These are phyloP conservation scores for Cephalotrichum gorgonifer DNA, from an alignment of 2,329 filamentous ascomycete species.

Conservation along the genomic window DNA sequence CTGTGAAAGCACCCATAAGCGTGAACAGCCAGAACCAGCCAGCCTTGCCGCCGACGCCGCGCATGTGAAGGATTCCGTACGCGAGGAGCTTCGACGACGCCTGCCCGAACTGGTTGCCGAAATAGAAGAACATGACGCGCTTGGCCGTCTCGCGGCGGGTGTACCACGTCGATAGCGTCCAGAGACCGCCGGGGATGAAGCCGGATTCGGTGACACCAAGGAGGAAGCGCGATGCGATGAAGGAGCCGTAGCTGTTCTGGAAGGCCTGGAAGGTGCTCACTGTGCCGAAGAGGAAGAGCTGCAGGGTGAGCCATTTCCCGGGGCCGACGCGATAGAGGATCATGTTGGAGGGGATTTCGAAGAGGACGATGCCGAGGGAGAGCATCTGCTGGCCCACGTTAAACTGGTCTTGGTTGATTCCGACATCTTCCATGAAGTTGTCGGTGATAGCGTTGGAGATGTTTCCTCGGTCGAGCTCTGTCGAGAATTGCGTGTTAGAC, in stretches of 20 bases:
- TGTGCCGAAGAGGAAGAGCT: constrained; percentile 17
- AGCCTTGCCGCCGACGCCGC: constrained; percentile 38
- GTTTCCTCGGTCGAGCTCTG: constrained; percentile 18
- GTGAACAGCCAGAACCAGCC: constrained; percentile 57
- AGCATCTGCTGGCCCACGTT: constrained; percentile 41
- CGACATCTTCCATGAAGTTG: constrained; percentile 38
- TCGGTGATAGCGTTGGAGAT: constrained; percentile 37
- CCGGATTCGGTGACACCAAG: constrained; percentile 21
- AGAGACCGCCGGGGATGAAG: constrained; percentile 33
- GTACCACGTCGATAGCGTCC: constrained; percentile 37
- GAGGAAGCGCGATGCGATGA: constrained; percentile 26
- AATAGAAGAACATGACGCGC: constrained; percentile 31
- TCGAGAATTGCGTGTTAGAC: not conserved
- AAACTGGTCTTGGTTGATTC: constrained; percentile 39
- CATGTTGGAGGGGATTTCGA: constrained; percentile 38
- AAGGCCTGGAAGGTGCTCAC: constrained; percentile 23
- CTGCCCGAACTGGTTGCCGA: constrained; percentile 30
- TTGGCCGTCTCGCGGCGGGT: constrained; percentile 33
- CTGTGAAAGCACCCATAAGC: constrained; percentile 56
- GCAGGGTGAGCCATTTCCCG: constrained; percentile 26
- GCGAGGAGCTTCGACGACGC: constrained; percentile 44
- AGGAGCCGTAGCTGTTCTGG: constrained; percentile 18
- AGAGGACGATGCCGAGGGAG: constrained; percentile 35
- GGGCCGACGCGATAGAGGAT: constrained; percentile 34
- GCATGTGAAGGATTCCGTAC: constrained; percentile 57